phyloP scores from a whole-genome alignment of 805 yeast species.

The Monosporozyma yasuniensis region DNA sequence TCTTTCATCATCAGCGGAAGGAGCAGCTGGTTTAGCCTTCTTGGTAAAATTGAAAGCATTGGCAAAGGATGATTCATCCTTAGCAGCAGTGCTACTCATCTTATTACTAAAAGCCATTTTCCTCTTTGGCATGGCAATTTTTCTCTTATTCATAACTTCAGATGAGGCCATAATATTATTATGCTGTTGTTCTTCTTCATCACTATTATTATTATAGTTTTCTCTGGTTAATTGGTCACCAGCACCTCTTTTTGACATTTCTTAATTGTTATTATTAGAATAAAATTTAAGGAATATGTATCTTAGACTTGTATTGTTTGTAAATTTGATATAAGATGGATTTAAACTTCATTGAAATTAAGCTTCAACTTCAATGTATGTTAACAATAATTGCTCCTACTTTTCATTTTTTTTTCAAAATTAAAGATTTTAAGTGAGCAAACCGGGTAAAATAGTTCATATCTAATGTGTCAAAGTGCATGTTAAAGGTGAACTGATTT shows the following conservation, averaged over 20 bases:
- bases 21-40: not conserved
- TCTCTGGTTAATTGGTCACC: constrained; percentile 56
- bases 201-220: constrained; percentile 27
- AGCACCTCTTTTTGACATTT: constrained; percentile 63
- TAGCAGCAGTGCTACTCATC: not conserved
- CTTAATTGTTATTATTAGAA: not conserved
- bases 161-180: constrained; percentile 49
- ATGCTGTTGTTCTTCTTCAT: constrained; percentile 34
- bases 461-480: not conserved
- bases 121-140: constrained; percentile 52
- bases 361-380: not conserved
- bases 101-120: constrained; percentile 25
- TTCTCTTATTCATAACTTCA: constrained; percentile 56
- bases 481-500: not conserved
- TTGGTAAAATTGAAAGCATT: constrained; percentile 14
- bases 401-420: not conserved
- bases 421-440: not conserved
- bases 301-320: not conserved
- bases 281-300: not conserved
- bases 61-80: constrained; percentile 12
- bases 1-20: constrained; percentile 23
- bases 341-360: not conserved
- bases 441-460: not conserved
- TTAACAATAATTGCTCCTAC: too few species aligned
- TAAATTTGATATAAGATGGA: not conserved